phyloP scores from a whole-genome alignment of 139 green algal genomes.

The Tetraselmis chui region DNA sequence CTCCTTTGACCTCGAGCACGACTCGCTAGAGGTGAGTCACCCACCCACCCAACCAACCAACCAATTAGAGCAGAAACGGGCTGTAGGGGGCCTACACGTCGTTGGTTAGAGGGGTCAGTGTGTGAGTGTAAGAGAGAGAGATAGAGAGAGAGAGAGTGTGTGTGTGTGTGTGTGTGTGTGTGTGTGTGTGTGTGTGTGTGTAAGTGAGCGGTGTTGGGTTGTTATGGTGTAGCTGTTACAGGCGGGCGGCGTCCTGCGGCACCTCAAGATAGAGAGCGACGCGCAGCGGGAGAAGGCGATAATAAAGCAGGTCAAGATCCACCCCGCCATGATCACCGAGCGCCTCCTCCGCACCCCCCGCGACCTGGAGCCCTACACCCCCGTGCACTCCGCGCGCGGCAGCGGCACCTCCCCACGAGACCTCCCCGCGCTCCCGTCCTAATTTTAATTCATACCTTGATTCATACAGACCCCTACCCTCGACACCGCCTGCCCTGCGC shows the following conservation, averaged over 20 bases:
- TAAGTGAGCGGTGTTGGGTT: no score
- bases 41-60: no score
- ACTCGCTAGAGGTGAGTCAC: slow-evolving; percentile 8
- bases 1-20: slow-evolving; percentile 19
- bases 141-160: no score
- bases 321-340: neutral
- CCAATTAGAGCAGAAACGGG: no score
- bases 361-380: neutral
- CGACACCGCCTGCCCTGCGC: neutral
- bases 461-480: neutral
- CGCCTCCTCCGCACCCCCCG: neutral
- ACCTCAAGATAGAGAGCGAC: neutral
- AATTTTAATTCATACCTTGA: neutral
- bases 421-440: neutral
- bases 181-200: no score
- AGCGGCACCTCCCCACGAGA: no score
- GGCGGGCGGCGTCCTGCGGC: neutral
- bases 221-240: neutral
- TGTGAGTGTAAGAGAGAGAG: no score
- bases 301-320: neutral
- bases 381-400: neutral
- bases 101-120: no score
- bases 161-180: no score
- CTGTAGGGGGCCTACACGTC: no score
- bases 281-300: neutral